These are phyloP conservation scores for Persicaria maculosa DNA, from an alignment of 148 eudicot genomes.

Conservation along the genomic window DNA sequence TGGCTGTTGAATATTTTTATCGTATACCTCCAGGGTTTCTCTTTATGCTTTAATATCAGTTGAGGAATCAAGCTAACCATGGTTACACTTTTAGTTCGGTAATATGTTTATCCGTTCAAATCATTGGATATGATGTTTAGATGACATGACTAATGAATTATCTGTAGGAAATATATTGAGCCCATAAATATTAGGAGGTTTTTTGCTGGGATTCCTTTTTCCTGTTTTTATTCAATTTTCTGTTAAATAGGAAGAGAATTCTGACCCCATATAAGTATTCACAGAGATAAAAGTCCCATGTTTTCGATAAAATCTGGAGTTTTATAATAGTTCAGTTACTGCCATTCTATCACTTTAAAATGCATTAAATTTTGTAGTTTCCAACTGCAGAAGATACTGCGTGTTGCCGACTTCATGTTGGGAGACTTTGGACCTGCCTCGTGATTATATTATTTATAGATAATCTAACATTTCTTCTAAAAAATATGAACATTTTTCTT, in stretches of 20 bases:
- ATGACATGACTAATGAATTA: not conserved
- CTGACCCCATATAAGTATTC: not conserved
- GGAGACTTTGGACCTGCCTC: not conserved
- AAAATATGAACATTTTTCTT: conserved; percentile 1
- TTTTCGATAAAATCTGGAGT: not conserved
- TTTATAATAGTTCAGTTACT: not conserved
- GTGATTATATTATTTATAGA: not conserved
- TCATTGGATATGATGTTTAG: not conserved
- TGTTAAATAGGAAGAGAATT: not conserved
- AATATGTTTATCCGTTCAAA: too few species aligned
- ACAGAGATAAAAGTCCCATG: not conserved
- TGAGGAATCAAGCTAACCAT: not conserved
- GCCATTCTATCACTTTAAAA: not conserved
- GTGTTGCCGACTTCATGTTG: not conserved
- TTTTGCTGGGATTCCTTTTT: not conserved
- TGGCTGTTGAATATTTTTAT: not conserved
- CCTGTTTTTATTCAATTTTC: not conserved
- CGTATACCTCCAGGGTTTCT: not conserved
- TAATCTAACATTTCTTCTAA: not conserved
- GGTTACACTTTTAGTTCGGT: too few species aligned
- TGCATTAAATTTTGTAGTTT: not conserved
- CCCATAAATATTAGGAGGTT: not conserved
- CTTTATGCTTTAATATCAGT: not conserved
- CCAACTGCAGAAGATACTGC: not conserved
- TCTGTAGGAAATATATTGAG: not conserved